Base-by-base conservation (phyloP, 2,329 filamentous ascomycete genomes). In the Echinosphaeria canescens region DNA sequence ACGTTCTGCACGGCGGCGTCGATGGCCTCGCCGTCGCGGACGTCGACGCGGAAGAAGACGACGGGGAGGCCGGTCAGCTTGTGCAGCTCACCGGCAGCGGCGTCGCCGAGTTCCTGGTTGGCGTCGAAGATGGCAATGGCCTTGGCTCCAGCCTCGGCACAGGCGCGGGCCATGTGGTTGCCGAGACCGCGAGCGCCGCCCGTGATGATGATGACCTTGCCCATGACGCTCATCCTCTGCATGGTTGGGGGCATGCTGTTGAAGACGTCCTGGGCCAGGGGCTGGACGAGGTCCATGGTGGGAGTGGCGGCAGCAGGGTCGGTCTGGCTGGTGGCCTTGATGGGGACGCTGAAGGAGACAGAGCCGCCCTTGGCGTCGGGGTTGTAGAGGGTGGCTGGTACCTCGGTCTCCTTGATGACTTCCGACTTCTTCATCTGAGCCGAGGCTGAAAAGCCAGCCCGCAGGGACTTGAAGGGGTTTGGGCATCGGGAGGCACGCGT, bases 41-140 rank as follows among this genome's bases (percentile, higher is more conserved):
- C 74, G 38, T 82, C 75, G 24, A 81, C 73, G 51, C 74, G 74
- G 59, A 75, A 79, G 56, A 81, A 82, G 25, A 66, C 66, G 25
- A 76, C 70, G 20, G 74, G 71, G 16, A 81, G 59, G 25, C 69
- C 67, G n/a, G 72, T 73, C 56, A 75, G 68, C 42, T 67, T 52
- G 49, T 75, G 68, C 23, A 82, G 59, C 48, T 76, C 68, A 13
- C 62, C 62, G 13, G 74, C 74, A 3, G 75, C 58, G 41, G 66
- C 56, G 39, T 79, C 73, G 15, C 75, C 76, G 10, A 78, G 59
- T 38, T 78, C 66, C 49, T 76, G 66, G 54, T 80, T 76, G 36
- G 75, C 70, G 39, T 82, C 75, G 41, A 84, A 70, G 42, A 82
- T 75, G 42, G 73, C 61, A 29, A 82, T 62, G 26, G 69, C 69